Evolutionary conservation across 192 early-diverging fungal genomes (phyloP), one percentile per base, ranked within the genome.

Genomic region (Mortierella claussenii): DNA sequence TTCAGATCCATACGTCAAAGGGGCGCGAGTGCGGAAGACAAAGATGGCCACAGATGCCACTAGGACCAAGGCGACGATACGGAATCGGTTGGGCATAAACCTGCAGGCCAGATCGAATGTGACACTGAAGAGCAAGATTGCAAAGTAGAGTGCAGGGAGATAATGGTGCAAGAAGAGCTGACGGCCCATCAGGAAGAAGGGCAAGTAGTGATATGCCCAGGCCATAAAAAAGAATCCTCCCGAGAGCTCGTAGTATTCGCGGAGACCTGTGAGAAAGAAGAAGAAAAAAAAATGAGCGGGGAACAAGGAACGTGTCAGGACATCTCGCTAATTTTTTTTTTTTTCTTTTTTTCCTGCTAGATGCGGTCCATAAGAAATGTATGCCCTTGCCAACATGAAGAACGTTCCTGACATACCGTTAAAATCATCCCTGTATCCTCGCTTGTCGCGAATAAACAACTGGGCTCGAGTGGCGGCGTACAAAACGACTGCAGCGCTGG

Each of bases 121-220:
- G 15, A 84, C 85, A 24, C 89, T 89, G 31, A 95, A 52, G 4
- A 88, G 80, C 32, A 98, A 82, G 55, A 97, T 86, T 26, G 89
- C 86, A 78, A 97, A 92, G 82, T 95, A 97, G 12, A 97, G 84
- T 10, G 96, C 90, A 5, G 97, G 96, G n/a, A 96, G 85, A 70
- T 97, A 98, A 68, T 98, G 96, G 71, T 97, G 96, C 37, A 96
- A 79, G 79, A 98, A 96, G 37, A 94, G 82, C 78, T 95, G 93
- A 31, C 95, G 94, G 21, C 81, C 83, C 94, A 97, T 95, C 18
- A 95, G 67, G 80, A 92, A 95, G 79, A 97, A 97, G 18, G 95
- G 93, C 11, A 93, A 36, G 71, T 93, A 96, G 81, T 97, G 96
- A 42, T 92, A 79, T 20, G 76, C 65, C 95, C 95, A 98, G 13